These are phyloP conservation scores for Croton setiger DNA, from an alignment of 441 rosid genomes.

Conservation along the genomic window DNA sequence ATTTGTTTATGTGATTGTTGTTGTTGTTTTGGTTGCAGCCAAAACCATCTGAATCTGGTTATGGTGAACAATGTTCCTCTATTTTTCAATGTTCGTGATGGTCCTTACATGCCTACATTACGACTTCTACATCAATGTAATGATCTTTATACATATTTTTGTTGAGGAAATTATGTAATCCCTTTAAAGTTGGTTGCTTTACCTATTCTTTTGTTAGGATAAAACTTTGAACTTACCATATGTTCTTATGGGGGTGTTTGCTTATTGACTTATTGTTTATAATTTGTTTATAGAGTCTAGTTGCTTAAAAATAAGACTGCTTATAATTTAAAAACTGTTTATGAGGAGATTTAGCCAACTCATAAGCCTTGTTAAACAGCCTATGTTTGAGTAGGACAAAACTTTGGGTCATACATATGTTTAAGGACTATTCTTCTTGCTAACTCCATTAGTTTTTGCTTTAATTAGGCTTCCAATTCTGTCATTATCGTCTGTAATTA, in stretches of 20 bases:
- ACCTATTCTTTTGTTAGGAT: neutral
- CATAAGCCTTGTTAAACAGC: no score
- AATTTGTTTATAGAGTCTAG: no score
- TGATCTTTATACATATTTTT: neutral
- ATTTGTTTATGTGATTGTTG: neutral
- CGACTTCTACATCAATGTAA: constrained; percentile 92
- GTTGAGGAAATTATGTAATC: neutral
- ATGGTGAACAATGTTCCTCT: constrained; percentile 85
- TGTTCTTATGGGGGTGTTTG: no score
- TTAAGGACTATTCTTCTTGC: neutral
- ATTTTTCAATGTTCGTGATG: constrained; percentile 93
- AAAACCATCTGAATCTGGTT: constrained; percentile 88
- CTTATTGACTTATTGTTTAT: no score
- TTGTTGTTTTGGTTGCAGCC: constrained; percentile 47
- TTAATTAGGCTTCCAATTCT: neutral
- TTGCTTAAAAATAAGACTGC: no score
- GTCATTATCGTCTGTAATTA: neutral
- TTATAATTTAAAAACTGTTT: no score
- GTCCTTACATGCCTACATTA: constrained; percentile 98
- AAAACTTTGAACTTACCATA: neutral
- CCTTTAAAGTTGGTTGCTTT: neutral
- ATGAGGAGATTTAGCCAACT: no score
- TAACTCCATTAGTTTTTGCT: neutral
- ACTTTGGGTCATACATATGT: no score
- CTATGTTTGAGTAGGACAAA: no score